A percentile compares a stretch with the other conserved stretches of the same genome.
These are phyloP conservation scores for Tetrahymena thermophila DNA, from an alignment of 73 alveolate species.

Conservation along the genomic window DNA sequence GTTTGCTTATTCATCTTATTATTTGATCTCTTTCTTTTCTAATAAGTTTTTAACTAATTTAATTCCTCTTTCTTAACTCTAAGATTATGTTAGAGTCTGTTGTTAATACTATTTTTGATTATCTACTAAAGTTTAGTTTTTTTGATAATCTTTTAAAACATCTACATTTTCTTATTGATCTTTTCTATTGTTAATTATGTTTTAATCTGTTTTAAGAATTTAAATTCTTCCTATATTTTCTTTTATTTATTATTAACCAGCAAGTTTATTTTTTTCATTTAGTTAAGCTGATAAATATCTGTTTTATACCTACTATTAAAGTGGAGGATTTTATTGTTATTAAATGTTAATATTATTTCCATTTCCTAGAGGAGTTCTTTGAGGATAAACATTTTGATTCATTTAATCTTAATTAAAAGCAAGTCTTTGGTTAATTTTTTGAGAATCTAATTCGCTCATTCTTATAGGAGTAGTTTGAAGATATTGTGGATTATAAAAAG, in stretches of 20 bases:
- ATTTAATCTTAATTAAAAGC: not conserved
- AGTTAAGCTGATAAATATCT: not conserved
- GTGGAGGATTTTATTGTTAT: not conserved
- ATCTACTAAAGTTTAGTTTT: too few relatives aligned
- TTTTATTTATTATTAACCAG: not conserved
- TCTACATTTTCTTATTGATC: too few relatives aligned
- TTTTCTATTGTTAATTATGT: not conserved
- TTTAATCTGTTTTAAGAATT: not conserved
- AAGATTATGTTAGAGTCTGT: not conserved
- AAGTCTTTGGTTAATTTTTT: not conserved
- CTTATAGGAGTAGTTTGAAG: not conserved
- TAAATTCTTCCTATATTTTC: not conserved
- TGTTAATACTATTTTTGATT: too few relatives aligned
- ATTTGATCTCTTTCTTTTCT: not conserved
- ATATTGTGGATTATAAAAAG: not conserved
- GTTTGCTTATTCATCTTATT: not conserved
- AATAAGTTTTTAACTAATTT: not conserved
- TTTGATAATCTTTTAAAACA: too few relatives aligned
- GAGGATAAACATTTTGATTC: not conserved
- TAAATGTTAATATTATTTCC: not conserved
- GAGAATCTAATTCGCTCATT: not conserved
- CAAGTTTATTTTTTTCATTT: not conserved
- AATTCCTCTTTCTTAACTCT: not conserved
- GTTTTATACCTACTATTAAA: not conserved
- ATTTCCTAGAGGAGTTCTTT: not conserved